Base-by-base conservation (phyloP, 2,329 filamentous ascomycete species). In the Cladosporium sp. region DNA sequence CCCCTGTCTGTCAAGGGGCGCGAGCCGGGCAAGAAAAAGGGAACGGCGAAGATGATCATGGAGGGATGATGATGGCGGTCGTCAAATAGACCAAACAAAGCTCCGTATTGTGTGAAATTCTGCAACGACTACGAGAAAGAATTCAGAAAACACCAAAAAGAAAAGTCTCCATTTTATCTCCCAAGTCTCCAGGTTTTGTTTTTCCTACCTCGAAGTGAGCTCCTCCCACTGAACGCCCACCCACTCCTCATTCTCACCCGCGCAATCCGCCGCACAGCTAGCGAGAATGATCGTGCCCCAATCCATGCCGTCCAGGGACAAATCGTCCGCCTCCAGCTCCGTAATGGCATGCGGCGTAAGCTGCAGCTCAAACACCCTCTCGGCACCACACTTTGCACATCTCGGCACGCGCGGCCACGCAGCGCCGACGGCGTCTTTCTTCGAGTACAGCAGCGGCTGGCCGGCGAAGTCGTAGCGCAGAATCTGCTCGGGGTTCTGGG, bases 211-310 rank as follows among this genome's bases (percentile, higher is more conserved):
- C 7, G 25, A 8, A 22, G 45, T 33, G 8, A 48, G 18, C 45
- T 96, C 91, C 70, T 98, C 93, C 93, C 92, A 98, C 69, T 98
- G 93, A 56, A 97, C 93, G 6, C 92, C 93, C n/a, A 80, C 83
- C 92, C 93, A 98, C 70, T 98, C 93, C 73, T 97, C 93, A 15
- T 62, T 83, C 77, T 0, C 83, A 86, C 30, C 77, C 73, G 43
- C 57, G 65, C 93, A 97, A 67, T 97, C 88, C 63, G 72, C 80
- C 57, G 78, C 81, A 67, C 93, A 98, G 7, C 94, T 89, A 0
- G 83, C 90, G 32, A 97, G 74, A 51, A 98, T 82, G 7, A 98
- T 79, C 0, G 90, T 97, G 0, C 92, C 92, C 93, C 93, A 98
- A 62, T 98, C 93, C 93, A 98, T 98, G 0, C 91, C 93, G 45